Percentiles rank a stretch among this genome's conserved stretches.
phyloP scores from a whole-genome alignment of 2,329 filamentous ascomycete species.

The Tolypocladium paradoxum region DNA sequence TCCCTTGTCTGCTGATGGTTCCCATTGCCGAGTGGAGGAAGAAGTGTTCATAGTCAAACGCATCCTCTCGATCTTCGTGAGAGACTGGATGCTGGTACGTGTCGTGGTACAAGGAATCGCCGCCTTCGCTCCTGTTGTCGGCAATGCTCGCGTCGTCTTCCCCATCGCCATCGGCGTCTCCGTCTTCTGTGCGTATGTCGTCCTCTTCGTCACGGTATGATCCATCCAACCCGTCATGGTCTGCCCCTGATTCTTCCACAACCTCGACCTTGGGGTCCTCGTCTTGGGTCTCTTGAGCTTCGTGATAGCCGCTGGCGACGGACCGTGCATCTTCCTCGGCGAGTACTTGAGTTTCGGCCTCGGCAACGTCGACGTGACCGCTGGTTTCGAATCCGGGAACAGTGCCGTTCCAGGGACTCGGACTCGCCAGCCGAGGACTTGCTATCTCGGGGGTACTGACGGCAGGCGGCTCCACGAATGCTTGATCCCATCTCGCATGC shows the following conservation, averaged over 20 bases:
- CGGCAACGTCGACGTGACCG: not conserved
- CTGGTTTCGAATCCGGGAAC: not conserved
- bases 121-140: conserved; percentile 46
- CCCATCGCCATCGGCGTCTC: conserved; percentile 8
- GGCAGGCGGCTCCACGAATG: conserved; percentile 12
- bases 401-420: not conserved
- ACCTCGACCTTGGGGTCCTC: not conserved
- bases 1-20: conserved; percentile 44
- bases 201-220: not conserved
- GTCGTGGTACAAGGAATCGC: conserved; percentile 54
- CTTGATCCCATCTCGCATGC: conserved; percentile 38
- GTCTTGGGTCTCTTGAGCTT: conserved; percentile 1
- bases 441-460: conserved; percentile 9
- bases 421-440: not conserved
- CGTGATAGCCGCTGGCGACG: not conserved
- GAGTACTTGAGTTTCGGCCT: conserved; percentile 5
- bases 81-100: conserved; percentile 50
- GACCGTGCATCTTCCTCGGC: conserved; percentile 1
- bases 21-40: conserved; percentile 90
- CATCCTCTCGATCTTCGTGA: conserved; percentile 88
- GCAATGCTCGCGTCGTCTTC: conserved; percentile 9
- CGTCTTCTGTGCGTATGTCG: not conserved
- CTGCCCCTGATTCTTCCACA: not conserved
- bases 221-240: not conserved
- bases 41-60: conserved; percentile 94